Evolutionary conservation across 208 protist species (phyloP).

Genomic region (Plasmodiophora brassicae): DNA sequence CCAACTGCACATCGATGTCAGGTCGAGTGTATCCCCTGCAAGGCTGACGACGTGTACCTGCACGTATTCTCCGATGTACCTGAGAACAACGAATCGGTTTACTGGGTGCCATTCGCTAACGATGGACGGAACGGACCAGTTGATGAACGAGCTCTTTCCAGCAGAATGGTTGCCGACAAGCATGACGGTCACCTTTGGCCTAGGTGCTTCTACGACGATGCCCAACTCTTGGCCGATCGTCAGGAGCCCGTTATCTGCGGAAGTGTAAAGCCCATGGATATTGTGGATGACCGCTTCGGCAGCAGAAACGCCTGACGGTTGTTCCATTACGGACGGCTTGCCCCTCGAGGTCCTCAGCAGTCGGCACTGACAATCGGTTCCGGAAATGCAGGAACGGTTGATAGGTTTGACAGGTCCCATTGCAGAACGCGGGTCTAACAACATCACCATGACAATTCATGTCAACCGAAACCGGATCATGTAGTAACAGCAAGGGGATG

Average conservation of each 20-base stretch:
- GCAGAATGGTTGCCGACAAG: conserved; percentile 17
- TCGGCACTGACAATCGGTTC: too few species aligned
- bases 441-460: too few species aligned
- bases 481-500: too few species aligned
- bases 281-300: background rate
- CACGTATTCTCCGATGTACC: conserved; percentile 29
- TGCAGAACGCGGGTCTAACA: too few species aligned
- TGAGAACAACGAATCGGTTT: background rate
- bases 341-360: too few species aligned
- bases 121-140: background rate
- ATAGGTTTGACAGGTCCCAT: too few species aligned
- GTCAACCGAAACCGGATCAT: too few species aligned
- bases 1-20: background rate
- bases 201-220: background rate
- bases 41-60: background rate
- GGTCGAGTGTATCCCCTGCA: background rate
- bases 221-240: background rate
- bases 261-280: background rate
- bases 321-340: too few species aligned
- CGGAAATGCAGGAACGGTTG: too few species aligned
- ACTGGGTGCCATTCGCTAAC: background rate
- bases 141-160: conserved; percentile 26
- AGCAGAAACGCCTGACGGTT: too few species aligned
- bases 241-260: background rate
- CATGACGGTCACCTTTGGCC: background rate